These are phyloP conservation scores for Nakataea oryzae DNA, from an alignment of 2,329 filamentous ascomycete genomes.

Conservation along the genomic window DNA sequence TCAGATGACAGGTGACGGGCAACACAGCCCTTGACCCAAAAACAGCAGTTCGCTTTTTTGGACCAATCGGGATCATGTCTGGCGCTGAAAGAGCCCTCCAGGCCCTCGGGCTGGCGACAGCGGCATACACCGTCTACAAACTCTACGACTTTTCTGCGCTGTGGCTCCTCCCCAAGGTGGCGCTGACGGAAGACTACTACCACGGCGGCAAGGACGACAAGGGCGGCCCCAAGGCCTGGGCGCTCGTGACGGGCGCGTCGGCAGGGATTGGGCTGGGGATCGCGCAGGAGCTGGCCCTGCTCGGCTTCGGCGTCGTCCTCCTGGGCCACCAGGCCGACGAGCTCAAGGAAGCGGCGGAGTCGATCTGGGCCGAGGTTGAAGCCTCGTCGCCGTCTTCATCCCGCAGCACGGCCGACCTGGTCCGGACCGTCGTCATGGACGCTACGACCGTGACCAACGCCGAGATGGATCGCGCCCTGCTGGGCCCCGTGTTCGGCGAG, in stretches of 20 bases:
- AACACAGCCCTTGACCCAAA: background rate
- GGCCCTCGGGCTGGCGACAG: conserved; percentile 11
- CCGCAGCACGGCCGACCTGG: background rate
- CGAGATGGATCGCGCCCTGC: conserved; percentile 12
- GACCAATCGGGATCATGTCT: background rate
- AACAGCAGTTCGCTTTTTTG: background rate
- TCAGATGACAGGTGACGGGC: background rate
- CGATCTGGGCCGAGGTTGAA: background rate
- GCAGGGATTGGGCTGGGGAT: conserved; percentile 23
- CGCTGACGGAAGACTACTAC: conserved; percentile 14
- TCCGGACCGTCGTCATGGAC: conserved; percentile 15
- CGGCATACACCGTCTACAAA: conserved; percentile 8
- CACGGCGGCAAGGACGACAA: background rate
- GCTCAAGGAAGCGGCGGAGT: conserved; percentile 15
- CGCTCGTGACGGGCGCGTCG: conserved; percentile 22
- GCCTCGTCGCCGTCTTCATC: background rate
- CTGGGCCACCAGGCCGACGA: conserved; percentile 19
- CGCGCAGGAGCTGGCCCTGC: conserved; percentile 17
- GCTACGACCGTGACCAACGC: conserved; percentile 15
- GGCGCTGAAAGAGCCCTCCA: background rate
- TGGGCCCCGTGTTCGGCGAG: conserved; percentile 11
- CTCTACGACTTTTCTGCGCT: conserved; percentile 12
- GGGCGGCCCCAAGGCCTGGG: conserved; percentile 9
- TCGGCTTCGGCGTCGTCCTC: conserved; percentile 23
- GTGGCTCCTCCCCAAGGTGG: conserved; percentile 12